Evolutionary conservation across 805 yeast genomes (phyloP).

Genomic region (Priceomyces carsonii): DNA sequence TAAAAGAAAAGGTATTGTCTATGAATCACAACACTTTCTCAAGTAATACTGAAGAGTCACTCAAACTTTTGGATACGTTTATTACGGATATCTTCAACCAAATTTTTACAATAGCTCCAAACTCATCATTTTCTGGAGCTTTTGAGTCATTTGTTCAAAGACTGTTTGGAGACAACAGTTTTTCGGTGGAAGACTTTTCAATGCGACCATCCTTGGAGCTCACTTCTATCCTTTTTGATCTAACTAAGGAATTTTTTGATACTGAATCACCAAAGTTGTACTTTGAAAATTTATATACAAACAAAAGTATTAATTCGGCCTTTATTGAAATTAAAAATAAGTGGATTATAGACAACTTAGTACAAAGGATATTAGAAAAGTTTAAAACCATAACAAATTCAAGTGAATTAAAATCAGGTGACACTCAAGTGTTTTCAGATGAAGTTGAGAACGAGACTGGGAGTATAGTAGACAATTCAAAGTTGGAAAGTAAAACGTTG

Average conservation of each 20-base stretch:
- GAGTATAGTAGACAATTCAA: neutral
- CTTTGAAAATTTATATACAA: slow-evolving; percentile 23
- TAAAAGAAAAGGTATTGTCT: slow-evolving; percentile 3
- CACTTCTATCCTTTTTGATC: slow-evolving; percentile 17
- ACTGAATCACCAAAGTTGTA: slow-evolving; percentile 6
- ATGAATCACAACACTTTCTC: neutral
- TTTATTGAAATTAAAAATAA: slow-evolving; percentile 30
- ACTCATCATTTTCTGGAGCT: neutral
- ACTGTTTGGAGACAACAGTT: neutral
- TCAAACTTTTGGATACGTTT: neutral
- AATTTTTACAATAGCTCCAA: neutral
- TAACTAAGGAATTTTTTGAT: slow-evolving; percentile 10
- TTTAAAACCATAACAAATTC: too few species aligned
- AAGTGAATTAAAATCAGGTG: neutral
- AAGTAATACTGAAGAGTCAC: neutral
- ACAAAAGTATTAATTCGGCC: slow-evolving; percentile 11
- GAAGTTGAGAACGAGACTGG: neutral
- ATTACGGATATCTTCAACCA: neutral
- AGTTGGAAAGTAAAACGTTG: slow-evolving; percentile 2
- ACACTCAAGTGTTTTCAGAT: neutral
- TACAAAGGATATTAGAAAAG: slow-evolving; percentile 8
- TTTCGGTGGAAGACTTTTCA: neutral
- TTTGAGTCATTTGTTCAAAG: slow-evolving; percentile 1
- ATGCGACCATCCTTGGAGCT: slow-evolving; percentile 18
- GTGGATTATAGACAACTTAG: slow-evolving; percentile 24